Evolutionary conservation across 2,329 filamentous ascomycete species (phyloP).

Genomic region (Trichoderma breve): DNA sequence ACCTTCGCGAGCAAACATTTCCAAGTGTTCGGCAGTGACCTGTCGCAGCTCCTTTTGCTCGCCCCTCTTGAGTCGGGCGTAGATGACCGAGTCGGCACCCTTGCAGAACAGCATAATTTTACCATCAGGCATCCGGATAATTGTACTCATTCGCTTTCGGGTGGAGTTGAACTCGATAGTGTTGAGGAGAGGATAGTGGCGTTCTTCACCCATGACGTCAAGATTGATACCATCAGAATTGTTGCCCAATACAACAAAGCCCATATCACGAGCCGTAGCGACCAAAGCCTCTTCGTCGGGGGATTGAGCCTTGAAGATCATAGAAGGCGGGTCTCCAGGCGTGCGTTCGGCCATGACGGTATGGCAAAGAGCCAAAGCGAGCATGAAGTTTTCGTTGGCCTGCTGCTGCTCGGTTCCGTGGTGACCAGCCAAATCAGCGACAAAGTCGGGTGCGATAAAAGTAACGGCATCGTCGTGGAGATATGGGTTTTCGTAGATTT

Average conservation of each 20-base stretch:
- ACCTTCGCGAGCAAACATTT: constrained; percentile 95
- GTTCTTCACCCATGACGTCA: constrained; percentile 83
- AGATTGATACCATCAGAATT: constrained; percentile 77
- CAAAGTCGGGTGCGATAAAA: constrained; percentile 87
- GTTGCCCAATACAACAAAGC: constrained; percentile 85
- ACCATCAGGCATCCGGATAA: constrained; percentile 89
- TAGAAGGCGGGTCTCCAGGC: constrained; percentile 85
- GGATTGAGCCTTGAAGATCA: constrained; percentile 95
- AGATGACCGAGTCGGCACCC: constrained; percentile 95
- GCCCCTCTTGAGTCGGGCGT: constrained; percentile 80
- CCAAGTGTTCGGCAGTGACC: constrained; percentile 86
- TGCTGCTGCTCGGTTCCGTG: constrained; percentile 72
- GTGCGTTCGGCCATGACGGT: constrained; percentile 89
- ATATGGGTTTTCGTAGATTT: constrained; percentile 85
- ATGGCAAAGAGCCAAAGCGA: constrained; percentile 91
- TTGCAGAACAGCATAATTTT: constrained; percentile 93
- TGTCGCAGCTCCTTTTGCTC: constrained; percentile 82
- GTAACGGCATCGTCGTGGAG: constrained; percentile 86
- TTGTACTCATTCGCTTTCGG: constrained; percentile 96
- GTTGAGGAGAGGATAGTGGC: constrained; percentile 83
- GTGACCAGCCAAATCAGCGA: constrained; percentile 75
- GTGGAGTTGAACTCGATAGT: constrained; percentile 97
- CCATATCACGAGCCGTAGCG: constrained; percentile 89
- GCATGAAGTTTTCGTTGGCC: constrained; percentile 88
- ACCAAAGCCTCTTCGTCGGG: constrained; percentile 95